Base-by-base conservation (phyloP, 2,329 filamentous ascomycete genomes). In the Calonectria henricotiae region DNA sequence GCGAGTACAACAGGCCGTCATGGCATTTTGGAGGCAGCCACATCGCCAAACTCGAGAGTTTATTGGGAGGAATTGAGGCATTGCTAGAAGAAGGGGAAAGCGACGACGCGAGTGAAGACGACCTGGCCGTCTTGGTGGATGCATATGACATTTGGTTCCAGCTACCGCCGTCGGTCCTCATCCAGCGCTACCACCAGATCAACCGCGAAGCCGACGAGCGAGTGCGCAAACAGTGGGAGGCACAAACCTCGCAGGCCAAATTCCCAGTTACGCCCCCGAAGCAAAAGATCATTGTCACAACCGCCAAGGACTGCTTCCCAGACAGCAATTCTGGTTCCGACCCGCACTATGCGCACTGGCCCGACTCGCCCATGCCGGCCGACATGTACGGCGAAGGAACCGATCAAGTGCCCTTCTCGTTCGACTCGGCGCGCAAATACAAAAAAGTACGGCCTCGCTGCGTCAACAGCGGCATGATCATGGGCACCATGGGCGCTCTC, bases 111-210 rank as follows among this genome's bases (percentile, higher is more conserved):
- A 63, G 71, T 6, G 76, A 81, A 7, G 75, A 83, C 12, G 80
- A 83, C 65, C 68, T 84, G 1, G 78, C 79, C 0, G 72, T 84
- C 0, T 73, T 84, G n/a, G 79, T 84, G 1, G 82, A 84, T 27
- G 80, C 81, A 0, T 80, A 84, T 69, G 81, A 84, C 47, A 73
- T 81, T 43, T 83, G 82, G 82, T 84, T 84, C 47, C 82, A 84
- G 62, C 77, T 84, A 0, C 82, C 82, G 0, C 80, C 82, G 0
- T 80, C 80, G 5, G 81, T 82, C 1, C 77, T 84, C 2, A 77
- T 84, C 5, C 68, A 81, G 44, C 79, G 82, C 8, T 84, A 79
- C 65, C 82, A 82, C 61, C 74, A 75, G 15, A 72, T 83, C 27
- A 83, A 83, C 67, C 71, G 71, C 5, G 78, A 82, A 44, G 81